Evolutionary conservation across 805 yeast genomes (phyloP).

Genomic region (Lipomyces starkeyi): DNA sequence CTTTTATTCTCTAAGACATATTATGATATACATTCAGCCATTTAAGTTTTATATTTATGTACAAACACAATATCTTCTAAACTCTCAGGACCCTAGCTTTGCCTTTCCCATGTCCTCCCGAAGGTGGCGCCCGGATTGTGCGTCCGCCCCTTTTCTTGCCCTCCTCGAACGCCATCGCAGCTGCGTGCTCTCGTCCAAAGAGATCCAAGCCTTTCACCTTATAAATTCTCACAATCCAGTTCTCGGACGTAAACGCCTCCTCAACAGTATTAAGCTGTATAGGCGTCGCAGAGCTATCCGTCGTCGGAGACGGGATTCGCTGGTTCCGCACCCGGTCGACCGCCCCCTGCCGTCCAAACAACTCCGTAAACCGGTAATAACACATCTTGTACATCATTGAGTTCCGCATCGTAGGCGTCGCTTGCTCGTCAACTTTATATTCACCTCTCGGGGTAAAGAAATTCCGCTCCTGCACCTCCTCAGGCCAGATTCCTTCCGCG

Average conservation of each 20-base stretch:
- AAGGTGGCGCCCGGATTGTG: conserved; percentile 10
- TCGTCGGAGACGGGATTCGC: conserved; percentile 54
- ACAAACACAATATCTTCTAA: background rate
- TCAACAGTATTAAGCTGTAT: conserved; percentile 76
- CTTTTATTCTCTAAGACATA: background rate
- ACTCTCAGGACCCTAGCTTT: conserved; percentile 31
- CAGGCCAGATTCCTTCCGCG: conserved; percentile 99
- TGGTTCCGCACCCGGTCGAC: conserved; percentile 90
- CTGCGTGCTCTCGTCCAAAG: conserved; percentile 70
- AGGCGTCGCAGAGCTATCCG: conserved; percentile 45
- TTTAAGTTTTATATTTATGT: background rate
- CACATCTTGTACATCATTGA: conserved; percentile 95
- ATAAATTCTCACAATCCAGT: conserved; percentile 95
- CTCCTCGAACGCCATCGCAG: conserved; percentile 35
- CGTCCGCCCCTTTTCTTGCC: conserved; percentile 28
- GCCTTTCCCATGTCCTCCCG: conserved; percentile 20
- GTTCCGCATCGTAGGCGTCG: conserved; percentile 83
- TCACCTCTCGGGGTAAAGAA: conserved; percentile 87
- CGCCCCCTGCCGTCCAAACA: conserved; percentile 66
- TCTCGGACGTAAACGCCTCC: conserved; percentile 93
- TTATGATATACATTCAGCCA: background rate
- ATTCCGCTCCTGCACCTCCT: conserved; percentile 86
- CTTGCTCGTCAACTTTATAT: conserved; percentile 81
- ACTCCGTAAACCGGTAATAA: conserved; percentile 80
- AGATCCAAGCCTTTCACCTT: conserved; percentile 87